A percentile compares a stretch with the other conserved stretches of the same genome.
phyloP scores from a whole-genome alignment of 2,329 filamentous ascomycete species.

The Fusarium sp. region DNA sequence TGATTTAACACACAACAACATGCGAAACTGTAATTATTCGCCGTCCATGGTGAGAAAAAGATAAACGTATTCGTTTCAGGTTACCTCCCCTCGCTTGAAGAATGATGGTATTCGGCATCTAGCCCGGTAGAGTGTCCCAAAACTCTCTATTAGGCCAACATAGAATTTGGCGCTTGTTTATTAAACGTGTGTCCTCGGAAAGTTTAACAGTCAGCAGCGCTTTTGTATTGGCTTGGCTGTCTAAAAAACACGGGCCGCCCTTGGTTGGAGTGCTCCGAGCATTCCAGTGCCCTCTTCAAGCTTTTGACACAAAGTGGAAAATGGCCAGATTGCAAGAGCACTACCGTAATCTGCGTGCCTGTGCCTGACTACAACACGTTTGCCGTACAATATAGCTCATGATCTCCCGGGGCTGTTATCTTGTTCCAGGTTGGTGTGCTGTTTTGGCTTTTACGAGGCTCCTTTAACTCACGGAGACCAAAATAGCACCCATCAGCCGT shows the following conservation, averaged over 20 bases:
- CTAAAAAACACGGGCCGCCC: constrained; percentile 27
- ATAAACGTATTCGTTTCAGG: constrained; percentile 40
- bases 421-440: not conserved
- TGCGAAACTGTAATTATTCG: not conserved
- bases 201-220: constrained; percentile 24
- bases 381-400: not conserved
- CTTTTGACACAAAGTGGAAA: constrained; percentile 3
- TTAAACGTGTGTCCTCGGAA: constrained; percentile 1
- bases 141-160: constrained; percentile 2
- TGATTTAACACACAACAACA: not conserved
- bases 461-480: constrained; percentile 13
- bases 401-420: constrained; percentile 9
- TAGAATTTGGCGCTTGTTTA: not conserved
- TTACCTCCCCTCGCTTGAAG: constrained; percentile 10
- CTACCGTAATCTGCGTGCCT: constrained; percentile 15
- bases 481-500: constrained; percentile 37
- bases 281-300: constrained; percentile 25
- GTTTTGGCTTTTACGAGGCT: constrained; percentile 24
- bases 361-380: constrained; percentile 18
- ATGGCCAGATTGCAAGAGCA: constrained; percentile 18
- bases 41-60: constrained; percentile 3
- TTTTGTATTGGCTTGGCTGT: constrained; percentile 16
- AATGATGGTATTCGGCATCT: constrained; percentile 20
- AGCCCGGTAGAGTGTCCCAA: constrained; percentile 12
- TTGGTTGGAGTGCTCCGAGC: constrained; percentile 8